These are phyloP conservation scores for Magnolia changhungtana DNA, from an alignment of 164 flowering plant genomes.

Conservation along the genomic window DNA sequence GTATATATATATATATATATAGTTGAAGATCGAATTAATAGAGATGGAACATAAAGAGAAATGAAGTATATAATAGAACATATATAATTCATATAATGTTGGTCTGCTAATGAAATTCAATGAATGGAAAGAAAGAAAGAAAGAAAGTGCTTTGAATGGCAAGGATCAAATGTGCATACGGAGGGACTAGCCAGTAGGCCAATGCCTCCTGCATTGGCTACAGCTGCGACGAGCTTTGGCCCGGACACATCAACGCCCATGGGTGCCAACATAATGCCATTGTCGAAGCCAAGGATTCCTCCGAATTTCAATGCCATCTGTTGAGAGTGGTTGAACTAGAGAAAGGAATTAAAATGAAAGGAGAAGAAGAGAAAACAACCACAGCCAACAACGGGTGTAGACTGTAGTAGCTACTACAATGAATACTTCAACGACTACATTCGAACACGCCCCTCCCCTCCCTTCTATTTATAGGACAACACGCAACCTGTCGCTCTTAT, in stretches of 20 bases:
- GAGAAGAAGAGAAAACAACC: background rate
- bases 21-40: no score
- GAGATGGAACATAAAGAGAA: no score
- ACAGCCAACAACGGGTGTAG: background rate
- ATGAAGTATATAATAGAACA: no score
- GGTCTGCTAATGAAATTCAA: no score
- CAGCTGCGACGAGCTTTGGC: conserved; percentile 26
- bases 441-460: background rate
- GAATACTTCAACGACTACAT: background rate
- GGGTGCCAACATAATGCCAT: conserved; percentile 29
- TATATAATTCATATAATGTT: no score
- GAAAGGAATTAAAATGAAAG: background rate
- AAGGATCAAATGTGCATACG: conserved; percentile 6
- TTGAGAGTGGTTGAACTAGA: background rate
- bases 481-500: no score
- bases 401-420: background rate
- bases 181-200: conserved; percentile 28
- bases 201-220: conserved; percentile 28
- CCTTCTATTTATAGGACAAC: no score
- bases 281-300: conserved; percentile 29
- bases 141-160: no score
- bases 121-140: background rate
- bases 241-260: conserved; percentile 30
- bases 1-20: no score
- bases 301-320: conserved; percentile 10